Evolutionary conservation across 176 grass and related monocot genomes (phyloP).

Genomic region (Eleusine indica): DNA sequence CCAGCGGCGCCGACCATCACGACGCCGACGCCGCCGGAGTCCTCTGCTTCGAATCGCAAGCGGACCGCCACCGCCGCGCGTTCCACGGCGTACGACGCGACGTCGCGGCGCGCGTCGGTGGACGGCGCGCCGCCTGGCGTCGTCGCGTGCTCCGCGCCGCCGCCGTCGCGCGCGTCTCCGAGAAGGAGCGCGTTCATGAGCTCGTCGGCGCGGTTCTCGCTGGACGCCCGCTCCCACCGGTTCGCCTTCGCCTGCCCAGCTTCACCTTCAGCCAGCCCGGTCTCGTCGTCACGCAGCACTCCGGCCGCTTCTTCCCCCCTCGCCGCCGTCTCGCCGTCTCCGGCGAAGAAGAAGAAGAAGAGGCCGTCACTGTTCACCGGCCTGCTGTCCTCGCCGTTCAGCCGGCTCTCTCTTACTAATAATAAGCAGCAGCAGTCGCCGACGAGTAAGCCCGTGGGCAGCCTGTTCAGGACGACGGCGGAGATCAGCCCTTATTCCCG

Average conservation of each 20-base stretch:
- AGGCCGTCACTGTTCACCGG: constrained; percentile 22
- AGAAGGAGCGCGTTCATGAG: not conserved
- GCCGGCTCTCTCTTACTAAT: not conserved
- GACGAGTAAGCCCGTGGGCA: constrained; percentile 8
- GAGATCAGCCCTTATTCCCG: constrained; percentile 23
- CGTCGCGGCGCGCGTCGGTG: constrained; percentile 46
- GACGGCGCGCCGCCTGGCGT: constrained; percentile 24
- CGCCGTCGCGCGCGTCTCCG: constrained; percentile 19
- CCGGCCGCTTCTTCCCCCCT: not conserved
- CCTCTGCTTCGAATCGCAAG: constrained; percentile 42
- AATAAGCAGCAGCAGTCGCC: not conserved
- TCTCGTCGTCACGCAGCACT: not conserved
- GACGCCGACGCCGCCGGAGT: constrained; percentile 20
- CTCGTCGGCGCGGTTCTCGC: constrained; percentile 24
- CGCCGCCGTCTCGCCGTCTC: constrained; percentile 8
- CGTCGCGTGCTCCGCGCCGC: not conserved
- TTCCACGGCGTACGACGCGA: not conserved
- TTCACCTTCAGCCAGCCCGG: not conserved
- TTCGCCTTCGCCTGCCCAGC: not conserved
- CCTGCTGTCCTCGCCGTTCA: constrained; percentile 32
- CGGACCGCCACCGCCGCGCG: constrained; percentile 17
- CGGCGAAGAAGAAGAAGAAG: constrained; percentile 3
- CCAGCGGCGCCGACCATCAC: constrained; percentile 38
- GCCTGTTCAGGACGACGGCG: constrained; percentile 26
- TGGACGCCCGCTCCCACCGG: constrained; percentile 34